Percentiles rank a stretch among this genome's conserved stretches.
phyloP scores from a whole-genome alignment of 2,329 filamentous ascomycete species.

The Geosmithia morbida region DNA sequence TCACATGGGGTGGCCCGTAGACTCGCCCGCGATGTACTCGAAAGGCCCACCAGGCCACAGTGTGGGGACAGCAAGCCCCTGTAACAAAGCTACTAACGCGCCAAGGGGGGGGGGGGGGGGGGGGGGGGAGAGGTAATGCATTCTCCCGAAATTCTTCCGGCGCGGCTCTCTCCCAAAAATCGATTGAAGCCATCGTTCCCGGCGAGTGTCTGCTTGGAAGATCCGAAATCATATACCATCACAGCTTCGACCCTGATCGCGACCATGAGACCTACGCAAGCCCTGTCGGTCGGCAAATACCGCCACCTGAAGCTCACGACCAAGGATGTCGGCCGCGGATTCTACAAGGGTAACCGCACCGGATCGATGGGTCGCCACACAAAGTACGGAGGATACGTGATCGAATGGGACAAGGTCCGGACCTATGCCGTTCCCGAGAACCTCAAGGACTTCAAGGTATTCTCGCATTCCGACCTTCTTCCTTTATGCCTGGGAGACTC shows the following conservation, averaged over 20 bases:
- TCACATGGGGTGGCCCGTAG: no score
- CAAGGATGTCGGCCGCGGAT: conserved; percentile 85
- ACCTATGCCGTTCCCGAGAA: conserved; percentile 71
- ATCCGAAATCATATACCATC: neutral
- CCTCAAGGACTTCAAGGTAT: conserved; percentile 58
- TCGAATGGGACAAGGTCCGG: conserved; percentile 79
- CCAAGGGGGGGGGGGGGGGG: no score
- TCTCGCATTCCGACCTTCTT: neutral
- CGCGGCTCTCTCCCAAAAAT: neutral
- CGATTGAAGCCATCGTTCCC: neutral
- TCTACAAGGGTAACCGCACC: conserved; percentile 90
- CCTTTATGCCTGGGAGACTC: neutral
- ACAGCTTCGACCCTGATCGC: neutral
- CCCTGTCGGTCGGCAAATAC: conserved; percentile 51
- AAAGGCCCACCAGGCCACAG: no score
- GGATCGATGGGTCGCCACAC: conserved; percentile 80
- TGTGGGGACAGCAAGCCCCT: no score
- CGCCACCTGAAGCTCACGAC: conserved; percentile 73
- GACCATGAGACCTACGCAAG: conserved; percentile 53
- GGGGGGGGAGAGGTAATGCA: neutral
- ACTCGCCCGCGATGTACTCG: no score
- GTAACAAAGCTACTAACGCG: neutral
- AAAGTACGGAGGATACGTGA: conserved; percentile 66
- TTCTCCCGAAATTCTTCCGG: conserved; percentile 1
- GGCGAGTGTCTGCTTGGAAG: neutral